A percentile compares a stretch with the other conserved stretches of the same genome.
These are phyloP conservation scores for Earliella scabrosa DNA, from an alignment of 1,284 basidiomycete species.

Conservation along the genomic window DNA sequence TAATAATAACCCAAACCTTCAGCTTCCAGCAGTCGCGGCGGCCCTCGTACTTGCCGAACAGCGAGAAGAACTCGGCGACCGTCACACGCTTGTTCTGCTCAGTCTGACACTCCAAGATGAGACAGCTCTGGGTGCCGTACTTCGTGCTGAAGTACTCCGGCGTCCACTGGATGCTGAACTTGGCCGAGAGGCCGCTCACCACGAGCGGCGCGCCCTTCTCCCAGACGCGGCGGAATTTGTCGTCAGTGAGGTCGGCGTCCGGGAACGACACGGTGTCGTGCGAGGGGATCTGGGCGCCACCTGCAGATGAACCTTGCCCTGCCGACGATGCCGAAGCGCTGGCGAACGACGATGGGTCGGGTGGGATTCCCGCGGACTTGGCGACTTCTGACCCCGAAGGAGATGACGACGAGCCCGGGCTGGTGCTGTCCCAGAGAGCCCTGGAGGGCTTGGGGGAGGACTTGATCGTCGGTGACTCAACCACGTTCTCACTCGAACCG, in stretches of 20 bases:
- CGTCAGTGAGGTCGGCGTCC: constrained; percentile 58
- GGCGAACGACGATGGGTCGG: constrained; percentile 30
- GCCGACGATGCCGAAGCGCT: constrained; percentile 21
- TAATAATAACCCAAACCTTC: constrained; percentile 55
- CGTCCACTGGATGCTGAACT: constrained; percentile 76
- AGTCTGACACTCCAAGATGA: constrained; percentile 82
- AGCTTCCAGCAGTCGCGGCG: constrained; percentile 75
- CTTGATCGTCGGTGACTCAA: constrained; percentile 8
- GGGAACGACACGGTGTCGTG: constrained; percentile 51
- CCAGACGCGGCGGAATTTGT: constrained; percentile 76
- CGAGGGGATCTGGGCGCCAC: constrained; percentile 39
- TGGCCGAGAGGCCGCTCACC: constrained; percentile 64
- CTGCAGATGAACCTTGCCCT: constrained; percentile 18
- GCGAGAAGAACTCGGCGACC: constrained; percentile 80
- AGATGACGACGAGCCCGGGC: constrained; percentile 12
- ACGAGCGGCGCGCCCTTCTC: constrained; percentile 74
- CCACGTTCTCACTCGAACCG: constrained; percentile 10
- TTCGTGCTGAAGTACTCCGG: constrained; percentile 80
- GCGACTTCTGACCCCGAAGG: constrained; percentile 7
- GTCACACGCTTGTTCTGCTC: constrained; percentile 65
- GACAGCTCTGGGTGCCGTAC: constrained; percentile 70
- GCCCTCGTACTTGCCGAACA: constrained; percentile 73
- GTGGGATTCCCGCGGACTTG: constrained; percentile 15
- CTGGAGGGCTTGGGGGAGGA: constrained; percentile 17
- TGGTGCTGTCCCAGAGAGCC: constrained; percentile 10